Base-by-base conservation (phyloP, 1,284 basidiomycete species). In the Cryptococcus amylolentus region DNA sequence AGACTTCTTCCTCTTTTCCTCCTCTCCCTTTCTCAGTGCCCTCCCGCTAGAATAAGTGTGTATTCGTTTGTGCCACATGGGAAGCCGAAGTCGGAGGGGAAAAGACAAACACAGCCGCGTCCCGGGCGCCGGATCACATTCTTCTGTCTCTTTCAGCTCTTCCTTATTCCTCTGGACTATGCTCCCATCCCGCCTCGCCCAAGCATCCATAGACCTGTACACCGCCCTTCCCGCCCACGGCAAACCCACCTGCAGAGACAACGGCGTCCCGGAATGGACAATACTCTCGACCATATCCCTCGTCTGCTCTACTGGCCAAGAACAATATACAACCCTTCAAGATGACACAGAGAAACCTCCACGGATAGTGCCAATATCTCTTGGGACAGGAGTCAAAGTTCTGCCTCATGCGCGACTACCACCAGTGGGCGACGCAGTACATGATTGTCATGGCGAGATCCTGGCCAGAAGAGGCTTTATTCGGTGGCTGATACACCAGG, bases 381-480 rank as follows among this genome's bases (percentile, higher is more conserved):
- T 92, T 13, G 88, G 85, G 0, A 90, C 91, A 2, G 93, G 94
- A 8, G 87, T 88, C 8, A 96, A 95, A 78, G 91, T 89, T 64
- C 82, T 94, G 0, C 90, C 93, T 0, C 82, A 80, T 13, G 66
- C 75, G 1, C 81, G 81, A 49, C 79, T 91, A 0, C 85, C 89
- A 0, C 67, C 74, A 2, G 77, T 80, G n/a, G 94, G 93, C 0
- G 89, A 96, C 67, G 82, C 86, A 1, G 62, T 97, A 27, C 91
- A 95, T 69, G 93, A 97, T 68, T 86, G 83, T 49, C 93, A 97
- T 73, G 94, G 93, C 3, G 93, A 97, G 75, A 83, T 95, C 16
- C 80, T 96, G 14, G 90, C 91, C 0, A 81, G 90, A 28, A 82
- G 94, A 18, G 87, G 87, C 2, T 85, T 88, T 1, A 71, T 88